Percentiles rank a stretch among this genome's conserved stretches.
phyloP scores from a whole-genome alignment of 2,329 filamentous ascomycete genomes.

The Penicillium sp. region DNA sequence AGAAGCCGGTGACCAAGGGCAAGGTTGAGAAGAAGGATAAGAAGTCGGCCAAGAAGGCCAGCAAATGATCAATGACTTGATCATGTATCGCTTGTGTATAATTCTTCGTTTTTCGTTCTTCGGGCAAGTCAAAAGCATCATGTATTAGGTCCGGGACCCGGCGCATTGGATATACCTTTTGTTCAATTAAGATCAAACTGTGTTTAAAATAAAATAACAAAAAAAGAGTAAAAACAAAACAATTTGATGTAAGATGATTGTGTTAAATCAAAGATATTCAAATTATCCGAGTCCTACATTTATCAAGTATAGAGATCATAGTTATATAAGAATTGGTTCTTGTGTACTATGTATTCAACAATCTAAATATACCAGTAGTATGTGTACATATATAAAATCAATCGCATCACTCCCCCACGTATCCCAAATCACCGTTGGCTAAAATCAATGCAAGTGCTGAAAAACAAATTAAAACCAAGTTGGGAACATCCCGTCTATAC shows the following conservation, averaged over 20 bases:
- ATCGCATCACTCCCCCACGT: neutral
- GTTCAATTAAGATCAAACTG: constrained; percentile 19
- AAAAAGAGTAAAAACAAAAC: neutral
- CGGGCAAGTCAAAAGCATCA: constrained; percentile 27
- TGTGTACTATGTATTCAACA: neutral
- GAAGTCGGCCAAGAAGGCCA: constrained; percentile 29
- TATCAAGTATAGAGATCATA: neutral
- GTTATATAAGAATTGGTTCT: neutral
- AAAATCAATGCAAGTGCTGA: constrained; percentile 1
- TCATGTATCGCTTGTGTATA: constrained; percentile 20
- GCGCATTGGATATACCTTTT: constrained; percentile 31
- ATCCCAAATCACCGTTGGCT: constrained; percentile 8
- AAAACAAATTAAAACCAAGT: neutral
- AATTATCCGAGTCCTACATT: neutral
- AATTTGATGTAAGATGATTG: neutral
- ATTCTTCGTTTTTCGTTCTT: constrained; percentile 15
- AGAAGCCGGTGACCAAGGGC: constrained; percentile 20
- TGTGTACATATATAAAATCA: neutral
- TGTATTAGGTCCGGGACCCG: constrained; percentile 24
- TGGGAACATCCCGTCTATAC: constrained; percentile 1
- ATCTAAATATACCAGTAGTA: constrained; percentile 11
- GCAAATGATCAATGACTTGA: constrained; percentile 28
- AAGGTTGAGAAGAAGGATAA: constrained; percentile 28
- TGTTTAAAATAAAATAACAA: constrained; percentile 12
- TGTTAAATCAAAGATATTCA: neutral